phyloP scores from a whole-genome alignment of 2,329 filamentous ascomycete genomes.

The Tolypocladium sp. region DNA sequence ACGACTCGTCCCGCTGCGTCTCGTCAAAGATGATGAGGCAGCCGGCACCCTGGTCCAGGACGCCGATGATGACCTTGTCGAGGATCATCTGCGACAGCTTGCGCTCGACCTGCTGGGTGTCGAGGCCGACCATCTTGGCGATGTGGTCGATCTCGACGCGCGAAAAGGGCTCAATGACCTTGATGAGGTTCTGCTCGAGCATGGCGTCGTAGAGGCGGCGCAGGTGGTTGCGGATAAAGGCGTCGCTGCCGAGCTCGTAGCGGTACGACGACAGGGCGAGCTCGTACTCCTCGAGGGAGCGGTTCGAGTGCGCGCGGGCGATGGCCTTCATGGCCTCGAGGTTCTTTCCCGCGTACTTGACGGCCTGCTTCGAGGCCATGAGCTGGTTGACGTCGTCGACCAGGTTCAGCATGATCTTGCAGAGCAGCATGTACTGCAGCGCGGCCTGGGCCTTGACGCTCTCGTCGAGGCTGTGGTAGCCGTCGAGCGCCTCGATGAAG shows the following conservation, averaged over 20 bases:
- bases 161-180: slow-evolving; percentile 98
- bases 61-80: slow-evolving; percentile 96
- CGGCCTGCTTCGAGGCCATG: slow-evolving; percentile 91
- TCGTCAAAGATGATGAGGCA: slow-evolving; percentile 97
- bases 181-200: slow-evolving; percentile 98
- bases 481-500: slow-evolving; percentile 97
- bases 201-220: slow-evolving; percentile 95
- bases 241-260: slow-evolving; percentile 86
- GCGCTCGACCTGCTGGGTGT: slow-evolving; percentile 92
- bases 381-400: slow-evolving; percentile 93
- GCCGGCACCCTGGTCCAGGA: slow-evolving; percentile 93
- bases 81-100: slow-evolving; percentile 99
- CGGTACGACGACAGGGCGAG: slow-evolving; percentile 82
- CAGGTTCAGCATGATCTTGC: slow-evolving; percentile 99
- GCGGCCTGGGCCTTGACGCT: slow-evolving; percentile 85
- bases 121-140: slow-evolving; percentile 93
- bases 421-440: slow-evolving; percentile 97
- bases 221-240: slow-evolving; percentile 95
- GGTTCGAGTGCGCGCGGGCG: slow-evolving; percentile 87
- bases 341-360: slow-evolving; percentile 91
- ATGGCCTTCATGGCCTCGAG: slow-evolving; percentile 99
- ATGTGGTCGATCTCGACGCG: slow-evolving; percentile 95
- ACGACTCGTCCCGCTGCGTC: slow-evolving; percentile 83
- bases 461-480: slow-evolving; percentile 91
- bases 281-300: slow-evolving; percentile 95